A percentile compares a stretch with the other conserved stretches of the same genome.
These are phyloP conservation scores for Coccomyxa subellipsoidea DNA, from an alignment of 163 green algal genomes.

Conservation along the genomic window DNA sequence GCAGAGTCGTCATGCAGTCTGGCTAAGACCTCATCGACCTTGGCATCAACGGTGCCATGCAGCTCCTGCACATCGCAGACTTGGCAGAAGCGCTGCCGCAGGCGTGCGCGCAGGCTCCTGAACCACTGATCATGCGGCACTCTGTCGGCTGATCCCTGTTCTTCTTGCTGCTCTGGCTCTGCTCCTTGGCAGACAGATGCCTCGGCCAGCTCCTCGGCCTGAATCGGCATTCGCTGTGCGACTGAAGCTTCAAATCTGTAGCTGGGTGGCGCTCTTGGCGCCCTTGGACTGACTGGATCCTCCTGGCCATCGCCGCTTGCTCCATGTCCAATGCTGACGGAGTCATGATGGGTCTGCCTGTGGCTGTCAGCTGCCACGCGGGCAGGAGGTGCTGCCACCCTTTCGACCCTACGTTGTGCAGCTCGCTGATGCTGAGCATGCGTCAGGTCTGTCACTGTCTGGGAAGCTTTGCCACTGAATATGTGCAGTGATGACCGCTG, in stretches of 20 bases:
- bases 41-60: not conserved
- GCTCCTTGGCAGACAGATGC: not conserved
- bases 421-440: not conserved
- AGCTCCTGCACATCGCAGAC: not conserved
- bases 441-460: not conserved
- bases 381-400: not conserved
- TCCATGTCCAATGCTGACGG: not conserved
- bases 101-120: not conserved
- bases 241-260: not conserved
- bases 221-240: not conserved
- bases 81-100: not conserved
- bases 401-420: too few relatives aligned
- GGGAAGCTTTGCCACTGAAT: not conserved
- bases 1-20: not conserved
- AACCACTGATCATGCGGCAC: not conserved
- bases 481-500: not conserved
- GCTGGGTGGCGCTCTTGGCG: not conserved
- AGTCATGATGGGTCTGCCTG: not conserved
- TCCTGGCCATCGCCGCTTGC: not conserved
- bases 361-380: not conserved
- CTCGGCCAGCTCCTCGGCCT: not conserved
- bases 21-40: not conserved
- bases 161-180: not conserved
- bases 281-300: not conserved
- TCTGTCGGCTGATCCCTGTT: too few relatives aligned